phyloP scores from a whole-genome alignment of 352 stramenopile species.

The Phytophthora constricta region DNA sequence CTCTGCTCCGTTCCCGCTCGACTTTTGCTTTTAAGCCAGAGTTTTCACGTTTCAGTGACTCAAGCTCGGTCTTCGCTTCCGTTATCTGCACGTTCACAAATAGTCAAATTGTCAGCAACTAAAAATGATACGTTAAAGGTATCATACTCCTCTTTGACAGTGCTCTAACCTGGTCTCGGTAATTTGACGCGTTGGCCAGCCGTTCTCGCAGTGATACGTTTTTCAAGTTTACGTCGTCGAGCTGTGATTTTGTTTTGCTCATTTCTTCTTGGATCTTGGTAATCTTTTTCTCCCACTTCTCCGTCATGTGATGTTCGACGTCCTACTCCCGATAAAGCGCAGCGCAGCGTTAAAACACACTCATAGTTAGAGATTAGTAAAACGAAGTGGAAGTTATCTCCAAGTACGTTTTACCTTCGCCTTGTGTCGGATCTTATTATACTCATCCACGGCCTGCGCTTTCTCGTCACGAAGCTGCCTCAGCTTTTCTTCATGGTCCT shows the following conservation, averaged over 20 bases:
- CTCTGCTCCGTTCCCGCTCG: slow-evolving; percentile 43
- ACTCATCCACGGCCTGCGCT: slow-evolving; percentile 53
- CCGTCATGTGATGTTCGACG: slow-evolving; percentile 65
- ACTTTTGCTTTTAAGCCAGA: slow-evolving; percentile 54
- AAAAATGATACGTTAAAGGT: background rate
- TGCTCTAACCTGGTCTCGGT: slow-evolving; percentile 71
- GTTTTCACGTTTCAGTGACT: slow-evolving; percentile 59
- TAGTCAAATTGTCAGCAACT: slow-evolving; percentile 9
- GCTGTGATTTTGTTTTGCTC: slow-evolving; percentile 68
- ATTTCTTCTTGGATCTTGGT: slow-evolving; percentile 70
- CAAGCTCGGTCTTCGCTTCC: slow-evolving; percentile 63
- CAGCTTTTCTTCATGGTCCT: slow-evolving; percentile 68
- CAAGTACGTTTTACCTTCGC: slow-evolving; percentile 44
- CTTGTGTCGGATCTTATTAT: slow-evolving; percentile 59
- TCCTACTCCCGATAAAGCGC: slow-evolving; percentile 39
- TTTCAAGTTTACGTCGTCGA: slow-evolving; percentile 82
- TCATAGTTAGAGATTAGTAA: background rate
- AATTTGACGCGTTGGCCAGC: slow-evolving; percentile 58
- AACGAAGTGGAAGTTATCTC: background rate
- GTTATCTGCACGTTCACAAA: slow-evolving; percentile 41
- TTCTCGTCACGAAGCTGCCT: slow-evolving; percentile 73
- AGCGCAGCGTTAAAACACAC: background rate
- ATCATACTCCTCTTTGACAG: background rate
- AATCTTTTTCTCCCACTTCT: slow-evolving; percentile 84
- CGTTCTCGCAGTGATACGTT: slow-evolving; percentile 80